Base-by-base conservation (phyloP, 192 early-diverging fungal species). In the Coemansia sp. region DNA sequence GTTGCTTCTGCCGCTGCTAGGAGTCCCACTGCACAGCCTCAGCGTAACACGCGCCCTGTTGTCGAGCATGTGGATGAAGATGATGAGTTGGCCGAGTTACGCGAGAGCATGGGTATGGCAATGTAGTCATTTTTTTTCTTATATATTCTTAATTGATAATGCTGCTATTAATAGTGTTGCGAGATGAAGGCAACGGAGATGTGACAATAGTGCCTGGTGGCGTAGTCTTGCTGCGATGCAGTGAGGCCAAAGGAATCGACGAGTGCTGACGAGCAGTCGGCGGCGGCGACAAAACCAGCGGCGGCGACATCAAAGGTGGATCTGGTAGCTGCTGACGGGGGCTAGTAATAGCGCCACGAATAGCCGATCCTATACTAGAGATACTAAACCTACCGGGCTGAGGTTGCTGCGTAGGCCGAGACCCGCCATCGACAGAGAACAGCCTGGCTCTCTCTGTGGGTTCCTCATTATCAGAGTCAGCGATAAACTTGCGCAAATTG, bases 401-500 rank as follows among this genome's bases (percentile, higher is more conserved):
- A 34, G 31, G 55, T 11, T 33, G 27, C 16, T 33, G 27, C 24
- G 57, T 10, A 12, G 68, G 55, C 34, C 47, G 52, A 33, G 40
- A 34, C 2, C 36, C 27, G 11, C 46, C 63, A 49, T 80, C 78
- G 12, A 69, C 60, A 1, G 78, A 72, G 60, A 70, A 6, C 54
- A 57, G 54, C 5, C 54, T 57, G 13, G 54, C 54, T 29, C 54
- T 12, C 24, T 57, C 54, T 12, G 63, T 57, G 18, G 71, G 71
- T 40, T 70, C 72, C 11, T 69, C 71, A n/a, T 31, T 12, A 10
- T 18, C 33, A 11, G 49, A 27, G 1, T 71, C 66, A 0, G 76
- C 66, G 59, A 83, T 74, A 34, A 78, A 83, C 71, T 86, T 89
- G 33, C 87, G 80, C 69, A 95, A 73, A 34, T 92, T 90, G 20